Percentiles rank a stretch among this genome's conserved stretches.
phyloP scores from a whole-genome alignment of 495 filamentous ascomycete species.

The Cercophora samala region DNA sequence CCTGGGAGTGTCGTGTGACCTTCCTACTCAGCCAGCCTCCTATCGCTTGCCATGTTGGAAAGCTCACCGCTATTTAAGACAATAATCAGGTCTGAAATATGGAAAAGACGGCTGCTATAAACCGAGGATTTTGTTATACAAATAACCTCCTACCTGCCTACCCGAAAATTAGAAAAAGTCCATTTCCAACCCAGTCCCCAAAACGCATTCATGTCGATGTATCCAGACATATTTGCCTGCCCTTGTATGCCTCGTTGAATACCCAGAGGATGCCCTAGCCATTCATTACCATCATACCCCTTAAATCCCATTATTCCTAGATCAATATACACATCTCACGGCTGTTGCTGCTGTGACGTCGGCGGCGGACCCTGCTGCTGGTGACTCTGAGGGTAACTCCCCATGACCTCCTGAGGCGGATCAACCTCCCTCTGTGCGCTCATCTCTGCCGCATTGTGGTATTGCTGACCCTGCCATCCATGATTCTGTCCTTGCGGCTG shows the following conservation, averaged over 20 bases:
- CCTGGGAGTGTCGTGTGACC: background rate
- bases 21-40: background rate
- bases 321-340: background rate
- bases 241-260: no score
- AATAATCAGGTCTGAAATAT: background rate
- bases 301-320: background rate
- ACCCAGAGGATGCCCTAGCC: no score
- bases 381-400: slow-evolving; percentile 4
- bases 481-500: background rate
- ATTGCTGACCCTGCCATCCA: slow-evolving; percentile 5
- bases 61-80: background rate
- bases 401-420: slow-evolving; percentile 23
- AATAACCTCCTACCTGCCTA: no score
- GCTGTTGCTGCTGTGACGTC: background rate
- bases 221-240: no score
- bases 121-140: background rate
- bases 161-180: no score
- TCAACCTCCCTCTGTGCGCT: slow-evolving; percentile 14
- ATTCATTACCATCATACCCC: background rate
- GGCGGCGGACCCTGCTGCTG: background rate
- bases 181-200: no score
- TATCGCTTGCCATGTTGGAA: background rate
- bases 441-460: slow-evolving; percentile 17
- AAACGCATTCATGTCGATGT: no score
- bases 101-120: no score